Evolutionary conservation across 164 flowering plant species (phyloP), one percentile per base, ranked within the genome.

Genomic region (Pachysandra terminalis): DNA sequence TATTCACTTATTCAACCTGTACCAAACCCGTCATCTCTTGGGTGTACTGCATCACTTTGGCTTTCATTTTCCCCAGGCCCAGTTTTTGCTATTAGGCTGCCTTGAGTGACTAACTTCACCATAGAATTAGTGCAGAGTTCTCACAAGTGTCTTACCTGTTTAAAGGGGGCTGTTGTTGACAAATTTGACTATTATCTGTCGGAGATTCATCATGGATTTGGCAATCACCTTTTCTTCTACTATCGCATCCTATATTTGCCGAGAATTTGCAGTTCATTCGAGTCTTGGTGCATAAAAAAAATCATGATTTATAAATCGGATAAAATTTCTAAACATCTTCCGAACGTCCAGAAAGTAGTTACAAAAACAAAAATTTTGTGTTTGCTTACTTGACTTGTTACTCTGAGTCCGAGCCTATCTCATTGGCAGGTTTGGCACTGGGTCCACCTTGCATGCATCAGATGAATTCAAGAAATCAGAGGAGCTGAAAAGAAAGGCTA

Each of bases 401-500:
- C 51, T 45, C 15, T n/a, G 19, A 27, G 17, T 5, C 27, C 37
- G 53, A 32, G 22, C 3, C 17, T 5, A 24, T 70, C 19, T 48
- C 48, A 24, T 65, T 75, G 57, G 71, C 77, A 90, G 96, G 86
- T 95, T 87, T 81, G 96, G 97, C 68, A 86, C 86, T 73, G 84
- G 41, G 0, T 15, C 91, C 32, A 69, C 69, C 19, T 19, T 53
- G 28, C 66, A 61, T 35, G 86, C 75, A 74, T 73, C 84, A 63
- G 88, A 83, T 32, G 81, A 68, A 17, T 56, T 48, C 1, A 83
- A 81, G 74, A 68, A 77, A 59, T 70, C 89, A 35, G 99, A 96
- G 78, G 95, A 87, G 58, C 80, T 65, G 77, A 96, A 96, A 78
- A 87, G 92, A 73, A 96, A 93, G 80, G 90, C 95, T 61, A 86